These are phyloP conservation scores for Vaccinium macrocarpon DNA, from an alignment of 148 eudicot species.

Conservation along the genomic window DNA sequence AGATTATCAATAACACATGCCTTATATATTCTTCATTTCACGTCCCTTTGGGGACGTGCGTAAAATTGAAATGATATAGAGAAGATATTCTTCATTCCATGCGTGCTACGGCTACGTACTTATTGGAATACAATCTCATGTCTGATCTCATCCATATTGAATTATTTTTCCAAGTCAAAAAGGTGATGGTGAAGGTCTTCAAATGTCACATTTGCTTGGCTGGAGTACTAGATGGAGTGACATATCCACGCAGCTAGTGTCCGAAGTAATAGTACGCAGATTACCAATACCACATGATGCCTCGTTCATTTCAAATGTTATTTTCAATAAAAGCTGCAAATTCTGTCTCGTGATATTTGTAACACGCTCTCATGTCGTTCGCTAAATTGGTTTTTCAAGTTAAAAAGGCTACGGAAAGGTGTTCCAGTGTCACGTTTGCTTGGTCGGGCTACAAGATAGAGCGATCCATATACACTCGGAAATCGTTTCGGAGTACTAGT, in stretches of 20 bases:
- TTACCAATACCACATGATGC: not conserved
- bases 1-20: not conserved
- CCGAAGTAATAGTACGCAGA: not conserved
- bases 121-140: not conserved
- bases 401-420: too few relatives aligned
- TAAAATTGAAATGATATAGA: too few relatives aligned
- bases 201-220: not conserved
- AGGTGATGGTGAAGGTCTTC: not conserved
- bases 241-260: not conserved
- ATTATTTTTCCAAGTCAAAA: not conserved
- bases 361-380: too few relatives aligned
- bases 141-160: not conserved
- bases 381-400: too few relatives aligned
- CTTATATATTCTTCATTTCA: not conserved
- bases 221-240: not conserved
- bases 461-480: too few relatives aligned
- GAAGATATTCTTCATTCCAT: not conserved
- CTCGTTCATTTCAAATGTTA: too few relatives aligned
- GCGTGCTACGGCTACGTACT: not conserved
- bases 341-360: too few relatives aligned
- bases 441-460: too few relatives aligned
- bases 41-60: too few relatives aligned
- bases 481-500: too few relatives aligned
- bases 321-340: too few relatives aligned
- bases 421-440: too few relatives aligned